Percentiles rank a stretch among this genome's conserved stretches.
Evolutionary conservation across 805 yeast species (phyloP).

Genomic region (Saccharomyces eubayanus): DNA sequence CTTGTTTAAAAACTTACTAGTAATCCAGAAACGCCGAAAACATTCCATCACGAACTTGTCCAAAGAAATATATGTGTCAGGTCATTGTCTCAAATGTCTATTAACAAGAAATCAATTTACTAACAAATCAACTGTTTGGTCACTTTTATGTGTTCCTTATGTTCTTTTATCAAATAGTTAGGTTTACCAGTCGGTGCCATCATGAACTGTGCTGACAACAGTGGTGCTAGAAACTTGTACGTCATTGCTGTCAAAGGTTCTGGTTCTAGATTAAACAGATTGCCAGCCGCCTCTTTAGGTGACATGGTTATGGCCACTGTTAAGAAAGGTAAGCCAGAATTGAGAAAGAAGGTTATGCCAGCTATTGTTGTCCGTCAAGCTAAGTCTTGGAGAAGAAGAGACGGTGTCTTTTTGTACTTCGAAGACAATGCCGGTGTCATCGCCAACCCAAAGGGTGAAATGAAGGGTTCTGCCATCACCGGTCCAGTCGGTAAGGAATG

Average conservation of each 20-base stretch:
- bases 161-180: slow-evolving; percentile 43
- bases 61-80: neutral
- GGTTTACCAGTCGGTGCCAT: slow-evolving; percentile 99
- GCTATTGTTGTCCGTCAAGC: slow-evolving; percentile 97
- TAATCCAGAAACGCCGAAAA: too few relatives aligned
- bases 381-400: slow-evolving; percentile 99
- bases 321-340: slow-evolving; percentile 99
- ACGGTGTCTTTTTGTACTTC: slow-evolving; percentile 95
- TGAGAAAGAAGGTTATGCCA: slow-evolving; percentile 99
- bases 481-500: slow-evolving; percentile 99
- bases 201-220: slow-evolving; percentile 98
- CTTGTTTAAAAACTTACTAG: too few relatives aligned
- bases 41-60: neutral
- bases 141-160: neutral
- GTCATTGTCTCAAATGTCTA: neutral
- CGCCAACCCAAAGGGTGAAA: slow-evolving; percentile 99
- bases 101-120: slow-evolving; percentile 3
- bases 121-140: slow-evolving; percentile 7
- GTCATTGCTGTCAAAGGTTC: slow-evolving; percentile 94
- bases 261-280: slow-evolving; percentile 99
- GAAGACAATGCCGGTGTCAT: slow-evolving; percentile 99
- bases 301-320: slow-evolving; percentile 98
- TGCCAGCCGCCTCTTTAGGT: slow-evolving; percentile 99
- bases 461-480: slow-evolving; percentile 99
- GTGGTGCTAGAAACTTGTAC: slow-evolving; percentile 98